Base-by-base conservation (phyloP, 495 filamentous ascomycete genomes). In the Neurospora sp. region DNA sequence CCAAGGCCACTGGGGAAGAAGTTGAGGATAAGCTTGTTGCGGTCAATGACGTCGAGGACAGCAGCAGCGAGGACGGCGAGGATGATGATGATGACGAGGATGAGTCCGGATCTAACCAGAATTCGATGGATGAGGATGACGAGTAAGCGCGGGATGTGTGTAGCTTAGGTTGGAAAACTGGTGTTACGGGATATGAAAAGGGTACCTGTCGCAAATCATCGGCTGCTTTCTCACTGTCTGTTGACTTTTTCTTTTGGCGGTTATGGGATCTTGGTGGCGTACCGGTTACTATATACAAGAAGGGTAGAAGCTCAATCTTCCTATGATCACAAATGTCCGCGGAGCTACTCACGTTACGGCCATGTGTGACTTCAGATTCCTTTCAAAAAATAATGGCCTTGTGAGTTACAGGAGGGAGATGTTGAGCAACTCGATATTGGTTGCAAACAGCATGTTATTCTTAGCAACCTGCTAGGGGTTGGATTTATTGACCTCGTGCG, bases 61-160 rank as follows among this genome's bases (percentile, higher is more conserved):
- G 87, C 74, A 90, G 92, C 72, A 82, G 81, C 23, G 80, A 80
- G 18, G 82, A 89, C n/a, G 91, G 88, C 27, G 88, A 82, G 27
- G 86, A 81, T n/a, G 88, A 78, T 14, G 89, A 84, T 38, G 89
- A 90, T 73, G 84, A 84, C 6, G 79, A 78, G 6, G 82, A 89
- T 7, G 89, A 84, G 70, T 84, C 80, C 40, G 85, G 82, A 4
- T 94, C 91, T 87, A 93, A 94, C 82, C 94, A 90, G 85, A 94
- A 97, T 82, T 95, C 92, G 41, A 97, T 97, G 94, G 93, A 97
- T 74, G 94, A 97, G 82, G 90, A 93, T 78, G 90, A 82, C 82
- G 70, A 70, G 62, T 62, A 71, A 69, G 12, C 39, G 39, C 27
- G 39, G 54, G 39, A 70, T 38, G 71, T 31, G 48, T 59, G 54